A percentile compares a stretch with the other conserved stretches of the same genome.
phyloP scores from a whole-genome alignment of 495 filamentous ascomycete species.

The Neurospora sp. region DNA sequence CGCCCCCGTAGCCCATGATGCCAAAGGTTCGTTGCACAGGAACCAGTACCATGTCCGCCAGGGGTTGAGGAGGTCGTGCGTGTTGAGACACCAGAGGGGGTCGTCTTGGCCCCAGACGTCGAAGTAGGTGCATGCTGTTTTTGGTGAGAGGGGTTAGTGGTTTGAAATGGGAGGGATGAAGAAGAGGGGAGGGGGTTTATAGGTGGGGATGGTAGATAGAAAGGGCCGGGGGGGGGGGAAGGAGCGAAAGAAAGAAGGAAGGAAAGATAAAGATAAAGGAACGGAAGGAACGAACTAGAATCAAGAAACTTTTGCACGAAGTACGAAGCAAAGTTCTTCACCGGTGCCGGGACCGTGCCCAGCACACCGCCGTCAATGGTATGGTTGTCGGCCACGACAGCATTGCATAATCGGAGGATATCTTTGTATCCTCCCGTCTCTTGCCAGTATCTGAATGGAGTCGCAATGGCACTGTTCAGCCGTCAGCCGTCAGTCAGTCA shows the following conservation, averaged over 20 bases:
- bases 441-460: conserved; percentile 19
- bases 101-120: too few relatives aligned
- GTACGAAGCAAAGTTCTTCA: conserved; percentile 46
- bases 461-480: conserved; percentile 10
- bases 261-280: too few relatives aligned
- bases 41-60: too few relatives aligned
- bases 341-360: conserved; percentile 11
- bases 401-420: conserved; percentile 42
- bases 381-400: conserved; percentile 7
- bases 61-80: too few relatives aligned
- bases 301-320: conserved; percentile 37
- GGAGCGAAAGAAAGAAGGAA: not conserved
- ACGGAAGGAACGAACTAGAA: conserved; percentile 32
- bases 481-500: not conserved
- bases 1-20: too few relatives aligned
- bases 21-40: too few relatives aligned
- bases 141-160: too few relatives aligned
- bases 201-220: not conserved
- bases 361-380: conserved; percentile 17
- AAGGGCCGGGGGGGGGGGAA: not conserved
- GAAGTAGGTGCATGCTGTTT: too few relatives aligned
- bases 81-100: too few relatives aligned
- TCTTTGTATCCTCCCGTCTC: conserved; percentile 28
- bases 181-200: too few relatives aligned
- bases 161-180: too few relatives aligned